A percentile compares a stretch with the other conserved stretches of the same genome.
Conservation (phyloP, 75 land plant species). For the Azolla pinnata region DNA sequence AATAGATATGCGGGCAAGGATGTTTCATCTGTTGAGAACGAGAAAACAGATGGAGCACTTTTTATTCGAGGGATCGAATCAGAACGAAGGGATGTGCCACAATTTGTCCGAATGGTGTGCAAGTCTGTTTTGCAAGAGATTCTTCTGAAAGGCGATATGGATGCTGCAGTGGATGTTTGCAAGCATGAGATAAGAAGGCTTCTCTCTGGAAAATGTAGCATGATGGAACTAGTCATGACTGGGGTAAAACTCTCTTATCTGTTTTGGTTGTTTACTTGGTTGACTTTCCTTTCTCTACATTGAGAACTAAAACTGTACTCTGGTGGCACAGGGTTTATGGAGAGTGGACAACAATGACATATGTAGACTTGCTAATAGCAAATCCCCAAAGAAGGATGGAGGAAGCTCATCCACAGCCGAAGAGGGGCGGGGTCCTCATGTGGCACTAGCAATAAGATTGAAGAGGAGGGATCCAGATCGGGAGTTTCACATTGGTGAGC, state of each 20-base stretch:
- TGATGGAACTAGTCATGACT: slow-evolving; percentile 26
- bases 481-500: slow-evolving; percentile 31
- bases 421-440: slow-evolving; percentile 35
- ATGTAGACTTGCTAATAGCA: slow-evolving; percentile 19
- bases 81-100: slow-evolving; percentile 28
- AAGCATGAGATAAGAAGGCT: slow-evolving; percentile 18
- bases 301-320: no score
- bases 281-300: no score
- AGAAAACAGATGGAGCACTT: slow-evolving; percentile 12
- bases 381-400: slow-evolving; percentile 15
- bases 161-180: slow-evolving; percentile 19
- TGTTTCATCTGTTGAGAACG: slow-evolving; percentile 8
- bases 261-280: no score
- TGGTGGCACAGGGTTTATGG: slow-evolving; percentile 36
- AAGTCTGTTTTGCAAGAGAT: slow-evolving; percentile 21
- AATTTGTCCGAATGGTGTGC: slow-evolving; percentile 22
- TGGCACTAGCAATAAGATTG: slow-evolving; percentile 27
- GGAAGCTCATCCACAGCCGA: slow-evolving; percentile 23
- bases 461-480: slow-evolving; percentile 29
- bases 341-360: slow-evolving; percentile 32
- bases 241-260: slow-evolving; percentile 16
- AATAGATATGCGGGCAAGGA: slow-evolving; percentile 37
- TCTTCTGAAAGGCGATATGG: slow-evolving; percentile 16
- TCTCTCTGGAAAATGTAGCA: slow-evolving; percentile 25
- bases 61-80: slow-evolving; percentile 28